Evolutionary conservation across 2,329 filamentous ascomycete species (phyloP), one percentile per base, ranked within the genome.

Genomic region (Diatrype stigma): DNA sequence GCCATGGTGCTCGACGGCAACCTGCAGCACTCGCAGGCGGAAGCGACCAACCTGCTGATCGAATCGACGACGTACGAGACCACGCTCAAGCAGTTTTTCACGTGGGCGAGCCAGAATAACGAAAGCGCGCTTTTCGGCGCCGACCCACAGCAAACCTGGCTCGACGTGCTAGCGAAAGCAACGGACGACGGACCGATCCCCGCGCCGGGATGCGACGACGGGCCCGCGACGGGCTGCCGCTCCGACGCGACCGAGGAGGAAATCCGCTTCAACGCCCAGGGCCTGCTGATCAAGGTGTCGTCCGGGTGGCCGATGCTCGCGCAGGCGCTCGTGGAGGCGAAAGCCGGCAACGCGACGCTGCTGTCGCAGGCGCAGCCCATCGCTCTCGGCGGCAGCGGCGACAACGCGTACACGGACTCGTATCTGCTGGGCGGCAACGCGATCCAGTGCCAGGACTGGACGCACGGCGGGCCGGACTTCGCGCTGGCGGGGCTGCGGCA

Each of bases 1-100:
- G 62, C 68, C 2, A 65, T 76, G 54, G 69, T 64, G 0, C 64
- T 77, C n/a, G 74, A 77, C 61, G 74, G 73, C 21, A 67, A 70
- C 30, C 50, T 74, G 30, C 72, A 76, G 56, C 73, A 73, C 56
- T 67, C 67, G 2, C 66, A 68, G 45, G 53, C 61, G 26, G 67
- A 70, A 52, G 52, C 66, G 2, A 58, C 64, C 6, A 67, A 69
- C 32, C 47, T 73, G 1, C 57, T 67, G 2, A 66, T 64, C 30
- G 71, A 73, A 58, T 51, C 64, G 6, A 59, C 63, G 1, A 60
- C 69, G 3, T 74, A 73, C 60, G 67, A 70, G 45, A 54, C 58
- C 3, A 66, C 60, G 1, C 57, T 74, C 5, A 57, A 63, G 51
- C 53, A 66, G 21, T 73, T 73, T 62, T 71, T 73, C 56, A 30